Base-by-base conservation (phyloP, 768 basidiomycete species). In the Tricholoma sp. region DNA sequence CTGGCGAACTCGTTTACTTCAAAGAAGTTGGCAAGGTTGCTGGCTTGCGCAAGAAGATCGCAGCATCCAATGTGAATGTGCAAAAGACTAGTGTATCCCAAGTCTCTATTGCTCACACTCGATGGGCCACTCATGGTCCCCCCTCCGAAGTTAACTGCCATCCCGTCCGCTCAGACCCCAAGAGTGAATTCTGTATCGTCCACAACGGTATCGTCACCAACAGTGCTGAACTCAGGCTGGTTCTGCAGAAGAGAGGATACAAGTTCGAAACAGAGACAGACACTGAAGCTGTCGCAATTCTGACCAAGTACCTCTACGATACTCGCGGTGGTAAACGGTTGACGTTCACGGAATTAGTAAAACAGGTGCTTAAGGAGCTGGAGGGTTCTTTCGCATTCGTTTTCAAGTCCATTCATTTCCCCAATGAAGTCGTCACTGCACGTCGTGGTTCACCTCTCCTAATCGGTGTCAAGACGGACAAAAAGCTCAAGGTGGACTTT, bases 161-260 rank as follows among this genome's bases (percentile, higher is more conserved):
- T 72, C 97, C 97, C 53, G 84, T 97, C 65, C 86, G 86, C 65
- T 91, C 89, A 13, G 94, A 96, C 65, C 75, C 82, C 24, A 78
- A 71, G 54, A 77, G 81, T 57, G 94, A 98, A 66, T 98, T 99
- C 76, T 84, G 86, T 57, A 75, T 98, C 63, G 95, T 99, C 28
- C 97, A 99, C 82, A 98, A 99, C 65, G 97, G 97, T 67, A 98
- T 98, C 68, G 95, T 98, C 67, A 99, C 96, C 72, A 98, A 97
- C 78, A 85, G 82, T 63, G 77, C 76, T 11, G 95, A 94, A 62
- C 86, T 99, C 65, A 83, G 89, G 59, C 84, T 89, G 62, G 94
- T 99, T 53, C 82, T 99, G 55, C 90, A 95, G 73, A 98, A 98
- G 75, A 85, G 94, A 55, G 97, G 97, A 12, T 98, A 89, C 81